Evolutionary conservation across 2,329 filamentous ascomycete genomes (phyloP), one percentile per base, ranked within the genome.

Genomic region (Xylaria sp.): DNA sequence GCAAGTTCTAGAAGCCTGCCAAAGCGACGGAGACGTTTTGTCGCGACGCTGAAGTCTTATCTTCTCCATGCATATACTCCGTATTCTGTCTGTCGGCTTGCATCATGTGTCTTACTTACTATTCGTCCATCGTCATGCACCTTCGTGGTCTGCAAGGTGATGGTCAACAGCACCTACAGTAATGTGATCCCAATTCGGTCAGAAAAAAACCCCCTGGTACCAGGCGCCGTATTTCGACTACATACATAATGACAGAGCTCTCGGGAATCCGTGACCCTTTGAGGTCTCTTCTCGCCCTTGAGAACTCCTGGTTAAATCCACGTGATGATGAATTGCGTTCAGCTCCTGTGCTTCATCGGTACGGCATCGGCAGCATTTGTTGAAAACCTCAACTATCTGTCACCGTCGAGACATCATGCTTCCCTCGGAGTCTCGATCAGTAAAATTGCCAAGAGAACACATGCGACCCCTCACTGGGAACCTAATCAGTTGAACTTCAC

Each of bases 341-440:
- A 55, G 18, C 51, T 63, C 34, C 37, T 74, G 28, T 65, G 57
- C 8, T 67, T 75, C 1, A 66, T 50, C 12, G 52, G 72, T 48
- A 55, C 58, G n/a, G 72, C 72, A 15, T 73, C 72, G 28, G 76
- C 76, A 3, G 73, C 76, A 48, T 77, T 77, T 67, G 75, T 72
- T 28, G 72, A 72, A 48, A 90, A 90, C 76, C 77, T 90, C 69
- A 89, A 90, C 79, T 90, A 90, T 77, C 82, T 85, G 63, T 88
- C 85, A 63, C 88, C 88, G 28, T 90, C 88, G 1, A 82, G 86
- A 58, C 84, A 88, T 71, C 88, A 90, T 72, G 86, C 88, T 13
- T 83, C 83, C 25, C 79, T 90, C 10, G 88, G 87, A 9, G 85
- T 91, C 25, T 85, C 86, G 0, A 82, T 89, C 31, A 84, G 83